Base-by-base conservation (phyloP, 306 rosid genomes). In the Ziziphus jujuba region DNA sequence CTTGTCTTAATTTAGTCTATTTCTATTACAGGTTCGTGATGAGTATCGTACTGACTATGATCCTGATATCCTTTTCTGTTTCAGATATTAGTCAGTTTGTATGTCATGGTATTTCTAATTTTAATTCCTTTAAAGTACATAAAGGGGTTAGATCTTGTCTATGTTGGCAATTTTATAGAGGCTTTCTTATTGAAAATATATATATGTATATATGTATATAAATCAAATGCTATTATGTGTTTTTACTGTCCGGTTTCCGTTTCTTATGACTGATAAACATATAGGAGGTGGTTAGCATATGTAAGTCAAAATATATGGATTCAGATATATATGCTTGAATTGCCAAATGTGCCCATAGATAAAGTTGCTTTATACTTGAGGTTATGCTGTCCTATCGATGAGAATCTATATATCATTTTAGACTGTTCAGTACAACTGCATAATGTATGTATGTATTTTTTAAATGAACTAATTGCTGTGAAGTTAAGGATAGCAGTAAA, bases 21-120 rank as follows among this genome's bases (percentile, higher is more conserved):
- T 81, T 43, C 5, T 35, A 57, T 35, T 72, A 64, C 87, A 93
- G 99, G 99, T 93, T 40, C 99, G 99, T 1, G 99, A 93, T 33
- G 99, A 93, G 66, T 93, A 90, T 75, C 97, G 99, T 31, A 93
- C 99, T 4, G 96, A 93, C 85, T 93, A 93, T 61, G 99, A 93
- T 82, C 98, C 99, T 72, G 99, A 90, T 93, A 93, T 93, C 97
- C 99, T 90, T 84, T 81, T 55, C 11, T 24, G 3, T 19, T 67
- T 17, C 54, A 33, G 36, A 9, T 69, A 17, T 72, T 56, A 56
- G 48, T 33, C 31, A 48, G 22, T 44, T 65, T 40, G 24, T 9
- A 58, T 11, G 19, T 19, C n/a, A 43, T 28, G 17, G 45, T 19
- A 72, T 56, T 55, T 24, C 2, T 5, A 23, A n/a, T 34, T 44